Conservation (phyloP, 2,329 filamentous ascomycete species). For the Fusarium beomiforme region DNA sequence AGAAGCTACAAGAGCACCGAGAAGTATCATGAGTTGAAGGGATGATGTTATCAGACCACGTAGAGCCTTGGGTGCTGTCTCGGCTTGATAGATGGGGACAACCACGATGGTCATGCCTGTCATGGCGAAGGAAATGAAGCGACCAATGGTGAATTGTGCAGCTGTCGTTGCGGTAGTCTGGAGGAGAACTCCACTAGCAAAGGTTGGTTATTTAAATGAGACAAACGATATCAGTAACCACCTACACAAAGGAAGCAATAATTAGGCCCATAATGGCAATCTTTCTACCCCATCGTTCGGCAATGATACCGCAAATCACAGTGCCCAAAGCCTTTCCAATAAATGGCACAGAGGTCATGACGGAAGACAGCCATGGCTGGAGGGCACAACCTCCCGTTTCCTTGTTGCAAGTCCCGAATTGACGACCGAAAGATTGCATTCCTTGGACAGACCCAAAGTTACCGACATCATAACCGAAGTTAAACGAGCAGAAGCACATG, state of each 20-base stretch:
- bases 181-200: constrained; percentile 36
- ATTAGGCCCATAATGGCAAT: constrained; percentile 37
- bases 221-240: background rate
- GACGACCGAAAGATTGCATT: constrained; percentile 38
- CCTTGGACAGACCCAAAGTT: constrained; percentile 42
- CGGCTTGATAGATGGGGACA: constrained; percentile 45
- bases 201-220: background rate
- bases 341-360: constrained; percentile 43
- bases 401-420: constrained; percentile 38
- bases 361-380: constrained; percentile 35
- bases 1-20: constrained; percentile 41
- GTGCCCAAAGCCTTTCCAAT: constrained; percentile 34
- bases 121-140: constrained; percentile 45
- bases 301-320: constrained; percentile 29
- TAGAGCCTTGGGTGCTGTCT: constrained; percentile 39
- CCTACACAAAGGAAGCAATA: constrained; percentile 14
- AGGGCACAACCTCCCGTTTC: constrained; percentile 17
- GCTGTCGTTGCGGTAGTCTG: constrained; percentile 43
- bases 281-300: constrained; percentile 43
- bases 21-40: constrained; percentile 43
- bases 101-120: constrained; percentile 47
- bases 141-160: constrained; percentile 46
- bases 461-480: constrained; percentile 44
- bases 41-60: constrained; percentile 45
- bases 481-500: constrained; percentile 41